Conservation (phyloP, 352 stramenopile genomes). For the Pythium apleroticum region DNA sequence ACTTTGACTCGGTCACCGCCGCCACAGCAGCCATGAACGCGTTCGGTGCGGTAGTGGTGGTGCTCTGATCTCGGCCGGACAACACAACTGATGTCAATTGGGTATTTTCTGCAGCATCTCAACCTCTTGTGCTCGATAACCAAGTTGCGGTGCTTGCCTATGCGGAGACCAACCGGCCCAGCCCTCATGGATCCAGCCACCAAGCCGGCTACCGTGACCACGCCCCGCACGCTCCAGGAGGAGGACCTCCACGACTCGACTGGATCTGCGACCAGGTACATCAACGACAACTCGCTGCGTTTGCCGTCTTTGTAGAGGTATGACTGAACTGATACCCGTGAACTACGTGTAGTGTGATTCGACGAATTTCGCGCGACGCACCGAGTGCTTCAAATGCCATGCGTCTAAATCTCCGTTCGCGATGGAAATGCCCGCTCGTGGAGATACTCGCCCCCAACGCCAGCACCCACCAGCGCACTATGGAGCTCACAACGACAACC, state of each 20-base stretch:
- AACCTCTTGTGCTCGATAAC: conserved; percentile 54
- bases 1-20: conserved; percentile 61
- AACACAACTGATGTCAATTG: neutral
- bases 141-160: conserved; percentile 31
- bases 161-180: conserved; percentile 20
- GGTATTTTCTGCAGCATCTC: conserved; percentile 34
- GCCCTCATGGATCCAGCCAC: conserved; percentile 9
- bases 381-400: conserved; percentile 74
- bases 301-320: neutral
- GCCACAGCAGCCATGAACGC: conserved; percentile 51
- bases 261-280: conserved; percentile 73
- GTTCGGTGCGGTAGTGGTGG: conserved; percentile 42
- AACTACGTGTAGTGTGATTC: conserved; percentile 57
- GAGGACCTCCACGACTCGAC: conserved; percentile 37
- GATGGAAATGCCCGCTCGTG: conserved; percentile 22
- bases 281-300: too few relatives aligned
- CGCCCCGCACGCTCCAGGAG: conserved; percentile 7
- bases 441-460: neutral
- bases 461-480: neutral
- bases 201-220: neutral
- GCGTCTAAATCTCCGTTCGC: conserved; percentile 25
- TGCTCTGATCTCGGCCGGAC: neutral
- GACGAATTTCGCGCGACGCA: conserved; percentile 70
- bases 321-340: neutral
- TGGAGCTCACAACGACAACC: neutral